Evolutionary conservation across 768 basidiomycete species (phyloP).

Genomic region (Amanita molliuscula): DNA sequence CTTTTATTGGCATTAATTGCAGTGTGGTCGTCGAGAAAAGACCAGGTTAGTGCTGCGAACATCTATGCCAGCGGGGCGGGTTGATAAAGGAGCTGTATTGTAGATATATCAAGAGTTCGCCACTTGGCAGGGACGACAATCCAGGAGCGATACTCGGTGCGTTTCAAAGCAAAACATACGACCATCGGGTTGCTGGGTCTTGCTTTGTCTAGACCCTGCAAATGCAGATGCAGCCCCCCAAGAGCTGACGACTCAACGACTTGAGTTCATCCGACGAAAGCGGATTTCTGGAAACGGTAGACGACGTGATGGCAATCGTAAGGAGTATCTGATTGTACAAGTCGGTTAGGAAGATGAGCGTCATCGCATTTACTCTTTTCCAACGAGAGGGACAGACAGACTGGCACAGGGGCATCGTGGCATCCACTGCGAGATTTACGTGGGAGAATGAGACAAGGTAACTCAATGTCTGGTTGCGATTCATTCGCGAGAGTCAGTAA

Average conservation of each 20-base stretch:
- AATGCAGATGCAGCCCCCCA: slow-evolving; percentile 51
- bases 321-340: too few relatives aligned
- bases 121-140: slow-evolving; percentile 48
- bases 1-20: too few relatives aligned
- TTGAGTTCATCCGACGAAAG: too few relatives aligned
- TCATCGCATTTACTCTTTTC: slow-evolving; percentile 70
- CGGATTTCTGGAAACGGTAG: too few relatives aligned
- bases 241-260: too few relatives aligned
- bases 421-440: slow-evolving; percentile 32
- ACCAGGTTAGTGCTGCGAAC: too few relatives aligned
- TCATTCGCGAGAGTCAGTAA: slow-evolving; percentile 76
- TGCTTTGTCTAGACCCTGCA: slow-evolving; percentile 31
- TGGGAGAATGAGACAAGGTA: slow-evolving; percentile 65
- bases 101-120: slow-evolving; percentile 46
- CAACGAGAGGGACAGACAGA: slow-evolving; percentile 31
- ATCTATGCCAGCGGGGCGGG: slow-evolving; percentile 37
- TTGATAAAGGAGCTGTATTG: slow-evolving; percentile 71
- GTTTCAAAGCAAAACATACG: too few relatives aligned
- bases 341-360: too few relatives aligned
- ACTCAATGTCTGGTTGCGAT: slow-evolving; percentile 74
- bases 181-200: too few relatives aligned
- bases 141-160: too few relatives aligned
- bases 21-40: too few relatives aligned
- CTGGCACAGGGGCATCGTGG: slow-evolving; percentile 16
- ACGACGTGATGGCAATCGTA: too few relatives aligned